phyloP scores from a whole-genome alignment of 1,284 basidiomycete genomes.

The Ceratobasidium sp. region DNA sequence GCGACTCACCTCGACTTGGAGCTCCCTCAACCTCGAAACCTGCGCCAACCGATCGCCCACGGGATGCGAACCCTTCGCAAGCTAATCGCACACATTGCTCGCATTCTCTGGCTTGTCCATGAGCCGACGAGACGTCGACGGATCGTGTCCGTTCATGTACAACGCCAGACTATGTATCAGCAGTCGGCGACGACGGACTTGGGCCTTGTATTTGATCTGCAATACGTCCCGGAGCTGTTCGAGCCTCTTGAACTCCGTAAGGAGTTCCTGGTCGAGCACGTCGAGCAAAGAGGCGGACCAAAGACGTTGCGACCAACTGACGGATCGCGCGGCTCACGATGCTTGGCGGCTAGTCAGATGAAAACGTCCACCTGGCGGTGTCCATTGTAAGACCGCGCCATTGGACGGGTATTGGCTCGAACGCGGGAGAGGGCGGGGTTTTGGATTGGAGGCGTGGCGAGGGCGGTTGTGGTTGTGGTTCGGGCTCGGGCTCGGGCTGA shows the following conservation, averaged over 20 bases:
- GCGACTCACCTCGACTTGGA: slow-evolving; percentile 58
- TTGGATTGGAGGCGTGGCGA: slow-evolving; percentile 16
- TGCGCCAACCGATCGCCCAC: slow-evolving; percentile 74
- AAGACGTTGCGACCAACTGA: slow-evolving; percentile 75
- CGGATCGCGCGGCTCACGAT: slow-evolving; percentile 79
- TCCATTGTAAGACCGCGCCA: slow-evolving; percentile 82
- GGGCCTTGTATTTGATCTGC: slow-evolving; percentile 72
- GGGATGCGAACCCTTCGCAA: slow-evolving; percentile 75
- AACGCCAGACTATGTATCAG: slow-evolving; percentile 66
- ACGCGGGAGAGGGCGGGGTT: slow-evolving; percentile 64
- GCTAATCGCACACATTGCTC: slow-evolving; percentile 66
- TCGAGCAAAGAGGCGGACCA: slow-evolving; percentile 76
- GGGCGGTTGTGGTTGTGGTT: not conserved
- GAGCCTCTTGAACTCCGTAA: slow-evolving; percentile 71
- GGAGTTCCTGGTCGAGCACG: slow-evolving; percentile 73
- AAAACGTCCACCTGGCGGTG: slow-evolving; percentile 84
- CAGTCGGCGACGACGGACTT: slow-evolving; percentile 65
- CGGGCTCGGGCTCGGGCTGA: not conserved
- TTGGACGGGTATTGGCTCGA: slow-evolving; percentile 69
- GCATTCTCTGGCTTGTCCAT: slow-evolving; percentile 73
- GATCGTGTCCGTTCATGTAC: slow-evolving; percentile 62
- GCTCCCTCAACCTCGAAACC: slow-evolving; percentile 70
- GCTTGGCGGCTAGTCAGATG: slow-evolving; percentile 74
- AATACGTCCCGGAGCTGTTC: slow-evolving; percentile 72
- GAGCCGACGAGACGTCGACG: slow-evolving; percentile 53